These are phyloP conservation scores for Aureobasidium musti DNA, from an alignment of 2,329 filamentous ascomycete genomes.

Conservation along the genomic window DNA sequence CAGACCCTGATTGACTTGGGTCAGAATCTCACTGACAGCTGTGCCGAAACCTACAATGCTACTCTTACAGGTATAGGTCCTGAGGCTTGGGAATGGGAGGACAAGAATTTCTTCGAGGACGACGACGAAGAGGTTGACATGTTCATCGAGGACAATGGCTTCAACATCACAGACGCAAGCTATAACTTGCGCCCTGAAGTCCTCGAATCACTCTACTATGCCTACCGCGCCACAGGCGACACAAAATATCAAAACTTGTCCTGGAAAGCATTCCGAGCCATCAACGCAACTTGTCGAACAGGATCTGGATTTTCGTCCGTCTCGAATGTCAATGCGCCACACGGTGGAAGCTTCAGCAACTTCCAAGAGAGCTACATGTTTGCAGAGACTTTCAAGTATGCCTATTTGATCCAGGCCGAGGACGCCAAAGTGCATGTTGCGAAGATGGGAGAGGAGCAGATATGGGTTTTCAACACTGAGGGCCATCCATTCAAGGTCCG, in stretches of 20 bases:
- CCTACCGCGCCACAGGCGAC: conserved; percentile 76
- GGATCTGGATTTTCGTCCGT: conserved; percentile 69
- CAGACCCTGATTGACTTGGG: conserved; percentile 73
- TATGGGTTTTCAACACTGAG: conserved; percentile 66
- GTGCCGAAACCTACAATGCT: conserved; percentile 69
- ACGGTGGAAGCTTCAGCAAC: conserved; percentile 64
- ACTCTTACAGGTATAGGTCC: conserved; percentile 76
- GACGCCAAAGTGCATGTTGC: conserved; percentile 22
- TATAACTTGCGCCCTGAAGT: conserved; percentile 77
- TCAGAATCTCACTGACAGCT: conserved; percentile 68
- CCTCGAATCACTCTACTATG: conserved; percentile 83
- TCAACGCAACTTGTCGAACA: conserved; percentile 64
- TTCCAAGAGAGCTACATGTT: conserved; percentile 88
- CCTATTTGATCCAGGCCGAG: conserved; percentile 66
- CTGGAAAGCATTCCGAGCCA: conserved; percentile 73
- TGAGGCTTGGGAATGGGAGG: conserved; percentile 56
- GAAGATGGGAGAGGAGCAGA: conserved; percentile 22
- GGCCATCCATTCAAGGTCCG: conserved; percentile 60
- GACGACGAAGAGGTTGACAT: conserved; percentile 33
- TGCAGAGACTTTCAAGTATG: conserved; percentile 84
- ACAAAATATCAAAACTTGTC: conserved; percentile 78
- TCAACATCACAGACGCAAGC: conserved; percentile 62
- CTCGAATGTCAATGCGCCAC: conserved; percentile 62
- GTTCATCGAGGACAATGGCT: conserved; percentile 68
- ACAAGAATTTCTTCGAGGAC: conserved; percentile 35